These are phyloP conservation scores for Kwoniella heveanensis DNA, from an alignment of 768 basidiomycete genomes.

Conservation along the genomic window DNA sequence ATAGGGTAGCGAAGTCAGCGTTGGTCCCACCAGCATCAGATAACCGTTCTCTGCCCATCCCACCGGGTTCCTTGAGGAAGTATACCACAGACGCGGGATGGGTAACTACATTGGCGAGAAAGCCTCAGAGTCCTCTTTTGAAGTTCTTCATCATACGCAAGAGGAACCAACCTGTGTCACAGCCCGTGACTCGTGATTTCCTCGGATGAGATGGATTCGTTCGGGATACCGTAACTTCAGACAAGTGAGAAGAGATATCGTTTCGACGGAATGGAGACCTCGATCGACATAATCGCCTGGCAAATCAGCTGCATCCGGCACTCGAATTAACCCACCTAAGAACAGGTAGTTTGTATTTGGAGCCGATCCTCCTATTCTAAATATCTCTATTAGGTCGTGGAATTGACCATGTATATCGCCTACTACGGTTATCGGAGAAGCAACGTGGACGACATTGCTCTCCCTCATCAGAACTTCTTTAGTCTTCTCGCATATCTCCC, in stretches of 20 bases:
- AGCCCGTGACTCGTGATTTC: constrained; percentile 96
- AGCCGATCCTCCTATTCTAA: constrained; percentile 95
- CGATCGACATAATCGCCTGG: constrained; percentile 98
- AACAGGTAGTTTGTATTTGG: constrained; percentile 98
- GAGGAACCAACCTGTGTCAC: constrained; percentile 80
- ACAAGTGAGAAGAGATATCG: constrained; percentile 93
- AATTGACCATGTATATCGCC: constrained; percentile 99
- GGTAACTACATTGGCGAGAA: constrained; percentile 29
- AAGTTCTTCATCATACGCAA: constrained; percentile 43
- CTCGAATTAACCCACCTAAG: constrained; percentile 69
- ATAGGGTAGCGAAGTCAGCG: constrained; percentile 25
- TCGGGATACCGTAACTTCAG: constrained; percentile 96
- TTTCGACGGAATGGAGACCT: constrained; percentile 96
- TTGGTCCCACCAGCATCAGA: constrained; percentile 38
- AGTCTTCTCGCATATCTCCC: constrained; percentile 99
- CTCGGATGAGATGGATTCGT: constrained; percentile 91
- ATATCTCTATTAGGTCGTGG: constrained; percentile 98
- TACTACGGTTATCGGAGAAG: constrained; percentile 94
- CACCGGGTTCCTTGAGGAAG: constrained; percentile 42
- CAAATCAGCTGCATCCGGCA: neutral
- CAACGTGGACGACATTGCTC: constrained; percentile 96
- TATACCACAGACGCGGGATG: constrained; percentile 35
- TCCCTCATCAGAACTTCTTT: constrained; percentile 99
- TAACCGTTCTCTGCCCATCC: constrained; percentile 48
- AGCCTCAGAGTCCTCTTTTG: constrained; percentile 53